Base-by-base conservation (phyloP, 768 basidiomycete species). In the Mycena sanguinolenta region DNA sequence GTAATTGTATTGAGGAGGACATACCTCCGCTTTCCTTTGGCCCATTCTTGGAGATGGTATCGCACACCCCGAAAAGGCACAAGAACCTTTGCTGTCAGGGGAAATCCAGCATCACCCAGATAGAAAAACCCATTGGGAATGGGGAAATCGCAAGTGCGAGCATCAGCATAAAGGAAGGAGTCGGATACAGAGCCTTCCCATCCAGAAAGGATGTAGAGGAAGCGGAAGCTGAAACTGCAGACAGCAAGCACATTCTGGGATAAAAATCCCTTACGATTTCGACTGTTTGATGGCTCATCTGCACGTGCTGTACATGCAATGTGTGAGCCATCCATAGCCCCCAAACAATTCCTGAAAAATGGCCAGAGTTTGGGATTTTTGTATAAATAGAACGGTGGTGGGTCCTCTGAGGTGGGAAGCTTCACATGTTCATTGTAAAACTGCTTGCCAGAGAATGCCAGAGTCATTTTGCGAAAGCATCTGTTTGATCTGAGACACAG, bases 21-120 rank as follows among this genome's bases (percentile, higher is more conserved):
- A 34, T 34, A 34, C 32, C 32, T 4, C 10, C 10, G 6, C 10
- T 67, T 67, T 16, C 65, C 70, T 13, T 58, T 44, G 4, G 65
- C 77, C 79, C 80, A 82, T 63, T 83, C 82, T 44, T 52, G 38
- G 12, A 82, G 67, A 66, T 83, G 82, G 70, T 82, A 83, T 3
- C 75, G 73, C 0, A 78, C 75, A 44, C 75, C 73, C 12, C 77
- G 75, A 65, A 76, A 81, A 10, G 81, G 80, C 5, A 78, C 71
- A 16, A 83, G 60, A 4, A 80, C 62, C 1, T 70, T 67, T 58
- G 73, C 69, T 42, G 76, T 77, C 6, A 44, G n/a, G 12, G 74
- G 62, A 73, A 79, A 82, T 0, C 81, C 81, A 12, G 78, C 79
- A 77, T 83, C 77, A 3, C 72, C 80, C 34, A 83, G 77, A 60